Base-by-base conservation (phyloP, 345 rosid genomes). In the Linum trigynum region DNA sequence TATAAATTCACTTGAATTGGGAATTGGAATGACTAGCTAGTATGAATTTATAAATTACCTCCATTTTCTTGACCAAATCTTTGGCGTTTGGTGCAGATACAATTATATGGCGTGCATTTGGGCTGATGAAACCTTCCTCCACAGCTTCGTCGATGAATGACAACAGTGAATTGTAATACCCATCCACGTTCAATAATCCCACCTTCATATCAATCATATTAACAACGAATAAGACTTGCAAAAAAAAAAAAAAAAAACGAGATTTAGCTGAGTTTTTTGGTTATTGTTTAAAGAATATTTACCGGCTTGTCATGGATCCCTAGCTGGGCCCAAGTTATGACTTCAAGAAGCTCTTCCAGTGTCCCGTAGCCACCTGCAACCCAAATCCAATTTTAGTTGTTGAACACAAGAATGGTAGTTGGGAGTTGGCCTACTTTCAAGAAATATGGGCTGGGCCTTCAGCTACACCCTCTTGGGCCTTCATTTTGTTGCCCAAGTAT, bases 221-320 rank as follows among this genome's bases (percentile, higher is more conserved):
- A 48, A 48, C 9, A 48, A 12, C 0, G 11, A 48, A 15, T 48
- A 2, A 48, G 11, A 10, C 53, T 48, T 23, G 32, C 32, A 23
- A 23, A 23, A 23, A 23, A 23, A 23, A 23, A 23, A 23, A 23
- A 23, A 23, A 23, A 23, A n/a, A n/a, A n/a, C n/a, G n/a, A 23
- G 32, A 23, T 23, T 23, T 23, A 23, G 32, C 32, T 23, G 32
- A 23, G 32, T 23, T 23, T 23, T 23, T 23, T 23, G 32, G 32
- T 23, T 23, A 23, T 23, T 23, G 32, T 23, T 23, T 23, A 23
- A 23, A 23, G 32, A 23, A 48, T 15, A 5, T 23, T 53, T 74
- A 74, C 77, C 65, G 77, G 77, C 38, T 74, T 74, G 64, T 74
- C 74, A 36, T 74, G 77, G 65, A 74, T 74, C 3, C 77, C 77